Base-by-base conservation (phyloP, 129 eudicot genomes). In the Saussurea involucrata region DNA sequence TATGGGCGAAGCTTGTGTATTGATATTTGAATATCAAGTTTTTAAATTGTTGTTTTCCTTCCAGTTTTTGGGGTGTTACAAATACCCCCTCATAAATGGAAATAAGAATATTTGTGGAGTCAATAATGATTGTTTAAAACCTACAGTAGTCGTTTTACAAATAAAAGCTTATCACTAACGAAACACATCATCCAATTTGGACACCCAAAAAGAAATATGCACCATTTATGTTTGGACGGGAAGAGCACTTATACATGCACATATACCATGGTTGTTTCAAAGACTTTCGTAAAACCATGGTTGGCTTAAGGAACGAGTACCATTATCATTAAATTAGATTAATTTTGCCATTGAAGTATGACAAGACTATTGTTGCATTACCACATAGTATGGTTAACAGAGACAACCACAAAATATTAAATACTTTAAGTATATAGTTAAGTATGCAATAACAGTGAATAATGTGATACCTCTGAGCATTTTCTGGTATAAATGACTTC, bases 401-500 rank as follows among this genome's bases (percentile, higher is more conserved):
- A 67, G 27, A 67, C 15, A 67, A 9, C 27, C 49, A 67, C 49
- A 49, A 72, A 44, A 34, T 24, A 42, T 28, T 42, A 27, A 46
- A 40, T 36, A 33, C 55, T 22, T 32, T 74, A 60, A 31, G 21
- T 10, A 10, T 6, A 6, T 36, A 57, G 31, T 8, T 37, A 25
- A 17, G 27, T 63, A 24, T 37, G 70, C 20, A 21, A 33, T n/a
- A 33, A 15, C 9, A 68, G 44, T 55, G 36, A 15, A 75, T 11
- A 71, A 44, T 20, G 63, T 31, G 44, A 66, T 88, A 90, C 98
- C 98, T 89, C 46, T 91, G 98, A 63, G 97, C 86, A 80, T 80
- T 87, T 53, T 95, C 98, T 78, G 88, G 97, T 55, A 86, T 89
- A 75, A 86, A 82, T 82, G 96, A 91, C 84, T 92, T 95, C 75